Percentiles rank a stretch among this genome's conserved stretches.
phyloP scores from a whole-genome alignment of 768 basidiomycete species.

The Phaeolepiota aurea region DNA sequence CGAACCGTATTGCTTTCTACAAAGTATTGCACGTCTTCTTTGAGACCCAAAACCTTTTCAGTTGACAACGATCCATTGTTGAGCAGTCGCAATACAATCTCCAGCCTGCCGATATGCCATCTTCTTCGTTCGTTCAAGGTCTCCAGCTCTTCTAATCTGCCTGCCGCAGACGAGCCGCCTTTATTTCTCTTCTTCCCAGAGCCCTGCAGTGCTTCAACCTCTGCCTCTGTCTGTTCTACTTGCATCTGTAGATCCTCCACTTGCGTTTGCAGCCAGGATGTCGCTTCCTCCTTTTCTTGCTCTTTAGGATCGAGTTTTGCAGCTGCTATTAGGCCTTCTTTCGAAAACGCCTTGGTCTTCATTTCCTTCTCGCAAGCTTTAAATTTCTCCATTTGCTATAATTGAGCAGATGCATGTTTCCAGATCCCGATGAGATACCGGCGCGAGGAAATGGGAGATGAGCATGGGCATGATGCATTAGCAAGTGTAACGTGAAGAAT shows the following conservation, averaged over 20 bases:
- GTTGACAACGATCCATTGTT: slow-evolving; percentile 87
- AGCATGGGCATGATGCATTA: slow-evolving; percentile 1
- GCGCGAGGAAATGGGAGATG: background rate
- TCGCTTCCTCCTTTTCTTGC: slow-evolving; percentile 90
- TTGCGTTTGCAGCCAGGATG: slow-evolving; percentile 77
- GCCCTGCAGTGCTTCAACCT: slow-evolving; percentile 80
- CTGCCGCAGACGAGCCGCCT: slow-evolving; percentile 51
- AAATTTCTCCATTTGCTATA: slow-evolving; percentile 99
- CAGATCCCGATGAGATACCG: background rate
- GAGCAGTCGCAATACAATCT: slow-evolving; percentile 85
- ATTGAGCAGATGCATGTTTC: background rate
- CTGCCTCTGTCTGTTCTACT: slow-evolving; percentile 90
- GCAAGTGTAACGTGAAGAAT: background rate
- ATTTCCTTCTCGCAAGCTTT: slow-evolving; percentile 99
- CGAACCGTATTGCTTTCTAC: slow-evolving; percentile 92
- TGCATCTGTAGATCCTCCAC: slow-evolving; percentile 92
- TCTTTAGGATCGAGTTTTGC: slow-evolving; percentile 94
- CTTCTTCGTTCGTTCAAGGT: slow-evolving; percentile 85
- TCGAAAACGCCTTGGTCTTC: slow-evolving; percentile 99
- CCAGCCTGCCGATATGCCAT: slow-evolving; percentile 91
- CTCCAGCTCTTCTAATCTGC: slow-evolving; percentile 80
- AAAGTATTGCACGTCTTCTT: slow-evolving; percentile 95
- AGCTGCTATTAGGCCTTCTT: slow-evolving; percentile 93
- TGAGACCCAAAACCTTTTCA: slow-evolving; percentile 74
- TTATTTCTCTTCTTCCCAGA: slow-evolving; percentile 82